Conservation (phyloP, 306 rosid species). For the Citrullus colocynthis region DNA sequence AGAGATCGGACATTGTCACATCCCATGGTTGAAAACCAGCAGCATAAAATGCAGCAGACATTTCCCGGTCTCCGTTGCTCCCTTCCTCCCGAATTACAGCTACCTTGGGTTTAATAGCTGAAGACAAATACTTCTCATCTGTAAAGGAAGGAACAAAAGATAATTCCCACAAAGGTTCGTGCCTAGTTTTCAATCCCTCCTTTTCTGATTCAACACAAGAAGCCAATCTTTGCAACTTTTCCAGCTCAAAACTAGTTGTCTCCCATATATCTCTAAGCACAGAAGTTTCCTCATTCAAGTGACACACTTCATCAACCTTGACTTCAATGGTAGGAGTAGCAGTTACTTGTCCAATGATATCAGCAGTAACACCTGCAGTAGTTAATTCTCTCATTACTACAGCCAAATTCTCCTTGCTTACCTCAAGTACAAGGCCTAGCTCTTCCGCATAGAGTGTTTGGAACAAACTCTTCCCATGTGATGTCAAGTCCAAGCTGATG, state of each 20-base stretch:
- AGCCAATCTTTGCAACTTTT: conserved; percentile 62
- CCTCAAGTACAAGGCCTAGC: conserved; percentile 73
- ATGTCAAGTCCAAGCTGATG: conserved; percentile 36
- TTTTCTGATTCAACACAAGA: conserved; percentile 66
- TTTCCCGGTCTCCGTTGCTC: conserved; percentile 88
- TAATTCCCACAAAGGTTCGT: conserved; percentile 58
- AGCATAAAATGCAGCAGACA: conserved; percentile 82
- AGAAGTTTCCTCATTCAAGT: conserved; percentile 43
- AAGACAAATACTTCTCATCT: conserved; percentile 35
- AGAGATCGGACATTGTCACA: conserved; percentile 77
- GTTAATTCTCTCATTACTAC: conserved; percentile 36
- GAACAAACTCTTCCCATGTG: conserved; percentile 48
- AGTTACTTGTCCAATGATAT: conserved; percentile 56
- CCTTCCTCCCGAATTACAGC: conserved; percentile 95
- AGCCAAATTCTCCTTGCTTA: conserved; percentile 46
- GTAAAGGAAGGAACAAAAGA: conserved; percentile 64
- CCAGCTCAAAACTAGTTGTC: conserved; percentile 70
- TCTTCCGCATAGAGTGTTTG: conserved; percentile 74
- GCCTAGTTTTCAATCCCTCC: conserved; percentile 64
- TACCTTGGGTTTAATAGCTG: conserved; percentile 54
- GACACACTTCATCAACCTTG: conserved; percentile 49
- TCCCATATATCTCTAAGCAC: conserved; percentile 75
- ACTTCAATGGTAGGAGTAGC: conserved; percentile 33
- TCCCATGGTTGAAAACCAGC: conserved; percentile 91
- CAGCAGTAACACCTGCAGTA: conserved; percentile 32